A percentile compares a stretch with the other conserved stretches of the same genome.
Conservation (phyloP, 1,284 basidiomycete species). For the Apiotrichum gracile region DNA sequence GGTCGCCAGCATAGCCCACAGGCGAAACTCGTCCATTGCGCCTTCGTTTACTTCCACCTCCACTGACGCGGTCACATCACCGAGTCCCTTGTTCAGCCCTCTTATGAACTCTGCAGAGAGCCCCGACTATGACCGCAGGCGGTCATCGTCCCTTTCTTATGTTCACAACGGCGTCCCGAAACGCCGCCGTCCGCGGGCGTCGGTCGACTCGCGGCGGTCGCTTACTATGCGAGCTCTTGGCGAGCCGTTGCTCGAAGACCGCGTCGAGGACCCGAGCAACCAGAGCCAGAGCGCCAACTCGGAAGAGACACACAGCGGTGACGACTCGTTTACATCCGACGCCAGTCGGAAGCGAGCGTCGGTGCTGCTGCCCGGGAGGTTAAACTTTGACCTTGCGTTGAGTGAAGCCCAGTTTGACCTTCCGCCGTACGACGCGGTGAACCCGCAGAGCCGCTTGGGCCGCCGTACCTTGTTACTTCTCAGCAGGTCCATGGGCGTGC, state of each 20-base stretch:
- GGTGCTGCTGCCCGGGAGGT: constrained; percentile 17
- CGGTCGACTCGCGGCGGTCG: constrained; percentile 3
- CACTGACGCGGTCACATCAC: neutral
- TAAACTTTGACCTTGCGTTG: neutral
- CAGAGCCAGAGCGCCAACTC: neutral
- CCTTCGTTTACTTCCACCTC: constrained; percentile 16
- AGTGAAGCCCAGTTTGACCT: neutral
- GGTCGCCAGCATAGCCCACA: constrained; percentile 33
- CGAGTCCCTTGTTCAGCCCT: neutral
- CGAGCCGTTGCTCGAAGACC: constrained; percentile 38
- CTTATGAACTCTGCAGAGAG: no score
- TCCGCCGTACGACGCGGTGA: neutral
- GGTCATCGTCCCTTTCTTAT: constrained; percentile 28
- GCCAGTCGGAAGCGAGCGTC: constrained; percentile 36
- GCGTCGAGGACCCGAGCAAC: constrained; percentile 14
- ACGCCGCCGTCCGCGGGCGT: constrained; percentile 6
- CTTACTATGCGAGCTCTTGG: constrained; percentile 13
- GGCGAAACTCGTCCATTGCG: constrained; percentile 31
- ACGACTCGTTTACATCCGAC: constrained; percentile 26
- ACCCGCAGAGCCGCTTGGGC: constrained; percentile 23
- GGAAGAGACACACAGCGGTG: constrained; percentile 6
- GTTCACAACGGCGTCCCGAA: constrained; percentile 39
- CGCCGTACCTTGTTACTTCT: constrained; percentile 55
- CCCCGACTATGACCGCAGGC: no score
- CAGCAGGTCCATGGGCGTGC: constrained; percentile 62